phyloP scores from a whole-genome alignment of 2,329 filamentous ascomycete species.

The Cytospora chrysosperma region DNA sequence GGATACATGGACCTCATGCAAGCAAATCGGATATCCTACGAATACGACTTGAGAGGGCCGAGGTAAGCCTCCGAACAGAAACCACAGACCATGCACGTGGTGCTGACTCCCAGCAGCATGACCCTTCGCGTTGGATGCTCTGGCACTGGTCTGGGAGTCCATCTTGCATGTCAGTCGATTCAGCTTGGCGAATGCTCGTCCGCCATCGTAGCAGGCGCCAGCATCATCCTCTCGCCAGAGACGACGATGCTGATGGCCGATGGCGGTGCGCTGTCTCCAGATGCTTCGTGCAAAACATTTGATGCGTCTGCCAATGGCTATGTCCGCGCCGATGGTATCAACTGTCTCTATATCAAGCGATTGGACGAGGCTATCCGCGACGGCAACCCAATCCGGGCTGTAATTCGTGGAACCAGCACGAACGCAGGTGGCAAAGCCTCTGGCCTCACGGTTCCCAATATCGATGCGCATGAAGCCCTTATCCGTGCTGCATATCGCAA shows the following conservation, averaged over 20 bases:
- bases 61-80: no score
- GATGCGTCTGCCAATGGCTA: constrained; percentile 50
- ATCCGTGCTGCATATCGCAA: constrained; percentile 35
- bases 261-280: constrained; percentile 37
- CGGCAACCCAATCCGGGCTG: constrained; percentile 42
- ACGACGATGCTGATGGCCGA: constrained; percentile 34
- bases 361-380: constrained; percentile 47
- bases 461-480: constrained; percentile 33
- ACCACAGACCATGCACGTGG: no score
- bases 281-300: constrained; percentile 37
- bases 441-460: constrained; percentile 42
- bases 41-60: constrained; percentile 35
- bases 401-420: constrained; percentile 38
- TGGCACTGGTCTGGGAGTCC: constrained; percentile 36
- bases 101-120: constrained; percentile 23
- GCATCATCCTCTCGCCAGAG: constrained; percentile 36
- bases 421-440: constrained; percentile 45
- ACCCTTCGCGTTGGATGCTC: constrained; percentile 41
- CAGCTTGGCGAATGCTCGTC: constrained; percentile 32
- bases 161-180: constrained; percentile 33
- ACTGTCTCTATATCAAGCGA: constrained; percentile 45
- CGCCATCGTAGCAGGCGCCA: constrained; percentile 38
- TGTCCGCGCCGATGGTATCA: constrained; percentile 49
- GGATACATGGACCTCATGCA: constrained; percentile 35
- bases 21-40: constrained; percentile 36